phyloP scores from a whole-genome alignment of 2,329 filamentous ascomycete species.

The Harringtonia lauricola region DNA sequence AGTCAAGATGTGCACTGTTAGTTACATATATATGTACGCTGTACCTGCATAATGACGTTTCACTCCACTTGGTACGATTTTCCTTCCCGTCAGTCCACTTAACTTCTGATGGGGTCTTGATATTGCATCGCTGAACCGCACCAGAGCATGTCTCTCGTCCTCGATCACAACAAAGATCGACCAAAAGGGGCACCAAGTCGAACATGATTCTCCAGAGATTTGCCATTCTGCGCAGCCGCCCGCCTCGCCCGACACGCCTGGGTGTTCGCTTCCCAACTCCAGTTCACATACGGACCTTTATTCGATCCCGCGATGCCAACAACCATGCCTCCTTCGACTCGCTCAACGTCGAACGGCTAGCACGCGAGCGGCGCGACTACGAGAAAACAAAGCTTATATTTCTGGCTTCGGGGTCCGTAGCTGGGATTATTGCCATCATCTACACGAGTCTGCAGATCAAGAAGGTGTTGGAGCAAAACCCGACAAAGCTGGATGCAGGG shows the following conservation, averaged over 20 bases:
- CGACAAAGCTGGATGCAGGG: slow-evolving; percentile 29
- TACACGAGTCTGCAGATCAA: slow-evolving; percentile 43
- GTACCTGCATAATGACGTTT: no score
- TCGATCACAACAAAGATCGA: no score
- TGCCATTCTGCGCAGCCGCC: slow-evolving; percentile 12
- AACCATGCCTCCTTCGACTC: slow-evolving; percentile 26
- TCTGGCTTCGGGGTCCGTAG: slow-evolving; percentile 36
- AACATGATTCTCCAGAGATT: slow-evolving; percentile 19
- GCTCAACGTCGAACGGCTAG: slow-evolving; percentile 38
- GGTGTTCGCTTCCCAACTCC: background rate
- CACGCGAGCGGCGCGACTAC: slow-evolving; percentile 35
- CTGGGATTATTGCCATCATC: slow-evolving; percentile 36
- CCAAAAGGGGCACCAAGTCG: background rate
- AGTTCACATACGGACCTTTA: background rate
- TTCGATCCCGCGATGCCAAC: background rate
- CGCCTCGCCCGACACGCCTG: slow-evolving; percentile 1
- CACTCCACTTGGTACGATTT: no score
- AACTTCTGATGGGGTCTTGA: no score
- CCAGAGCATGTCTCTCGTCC: no score
- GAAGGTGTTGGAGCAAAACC: slow-evolving; percentile 20
- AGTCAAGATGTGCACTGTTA: no score
- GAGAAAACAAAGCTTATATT: slow-evolving; percentile 39
- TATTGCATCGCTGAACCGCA: background rate
- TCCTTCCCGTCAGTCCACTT: no score
- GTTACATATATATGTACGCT: no score